phyloP scores from a whole-genome alignment of 1,284 basidiomycete genomes.

The Nidula niveotomentosa region DNA sequence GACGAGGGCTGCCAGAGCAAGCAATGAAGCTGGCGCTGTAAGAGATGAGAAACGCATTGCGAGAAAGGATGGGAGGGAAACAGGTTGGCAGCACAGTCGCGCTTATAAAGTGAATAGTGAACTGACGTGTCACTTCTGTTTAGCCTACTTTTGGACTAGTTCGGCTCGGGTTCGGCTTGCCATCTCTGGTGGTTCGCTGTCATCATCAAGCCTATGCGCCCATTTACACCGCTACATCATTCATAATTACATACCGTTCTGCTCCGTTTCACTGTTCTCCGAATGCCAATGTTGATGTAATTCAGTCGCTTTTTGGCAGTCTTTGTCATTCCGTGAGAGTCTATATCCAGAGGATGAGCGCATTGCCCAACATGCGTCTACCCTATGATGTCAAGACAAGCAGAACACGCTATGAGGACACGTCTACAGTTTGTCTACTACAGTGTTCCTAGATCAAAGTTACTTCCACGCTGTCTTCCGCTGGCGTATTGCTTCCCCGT shows the following conservation, averaged over 20 bases:
- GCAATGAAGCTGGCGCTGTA: conserved; percentile 44
- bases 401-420: too few species aligned
- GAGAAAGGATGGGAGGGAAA: conserved; percentile 20
- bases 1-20: conserved; percentile 56
- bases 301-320: too few species aligned
- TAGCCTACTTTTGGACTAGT: conserved; percentile 3
- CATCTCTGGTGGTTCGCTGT: too few species aligned
- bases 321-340: too few species aligned
- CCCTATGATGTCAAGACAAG: too few species aligned
- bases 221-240: too few species aligned
- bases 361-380: too few species aligned
- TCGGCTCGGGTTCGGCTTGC: not conserved
- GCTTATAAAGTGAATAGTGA: conserved; percentile 25
- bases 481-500: conserved; percentile 55
- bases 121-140: conserved; percentile 44
- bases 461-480: conserved; percentile 63
- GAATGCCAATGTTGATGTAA: too few species aligned
- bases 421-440: conserved; percentile 17
- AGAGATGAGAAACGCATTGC: conserved; percentile 67
- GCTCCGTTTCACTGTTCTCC: too few species aligned
- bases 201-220: not conserved
- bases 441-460: conserved; percentile 61
- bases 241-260: too few species aligned
- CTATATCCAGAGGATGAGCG: too few species aligned
- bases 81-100: not conserved